Evolutionary conservation across 1,284 basidiomycete genomes (phyloP), one percentile per base, ranked within the genome.

Genomic region (Stygiomarasmius scandens): DNA sequence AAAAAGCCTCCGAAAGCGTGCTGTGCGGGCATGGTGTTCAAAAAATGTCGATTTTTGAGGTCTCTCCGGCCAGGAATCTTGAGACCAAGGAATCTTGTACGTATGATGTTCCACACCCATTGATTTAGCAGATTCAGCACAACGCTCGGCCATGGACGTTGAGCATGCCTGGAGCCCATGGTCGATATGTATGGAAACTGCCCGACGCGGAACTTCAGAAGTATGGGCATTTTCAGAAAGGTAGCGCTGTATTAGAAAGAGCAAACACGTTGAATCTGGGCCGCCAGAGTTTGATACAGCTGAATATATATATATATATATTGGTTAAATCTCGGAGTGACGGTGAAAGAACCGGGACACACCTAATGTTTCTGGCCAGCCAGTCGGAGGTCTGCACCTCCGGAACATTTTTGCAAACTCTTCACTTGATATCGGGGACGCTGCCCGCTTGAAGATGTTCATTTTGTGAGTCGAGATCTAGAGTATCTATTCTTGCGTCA

Each of bases 251-350:
- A 92, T 71, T 10, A 92, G 80, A 64, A 83, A 90, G 10, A 92
- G 74, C 3, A 93, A 76, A 67, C 87, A 89, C 1, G 86, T 85
- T 4, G 90, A 93, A 68, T 93, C 90, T 11, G 90, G 83, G 2
- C 91, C 91, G 11, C 88, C 90, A 19, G 91, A 93, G 66, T 86
- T 86, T 22, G 86, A 90, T 24, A 92, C 79, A 36, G 80, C 90
- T 90, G 59, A 32, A 61, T 51, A 49, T n/a, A n/a, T n/a, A n/a
- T n/a, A 41, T 29, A 50, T 23, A 24, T 20, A 16, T 20, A 25
- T 25, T 49, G 19, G 19, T 25, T 55, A 12, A 49, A 23, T 10
- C 22, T 29, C 22, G 16, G 23, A 20, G 11, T 3, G n/a, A 25
- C 24, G 12, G 20, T 10, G 46, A 43, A 16, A 46, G 16, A 34